Evolutionary conservation across 2,329 filamentous ascomycete species (phyloP), one percentile per base, ranked within the genome.

Genomic region (Colletotrichum paranaense): DNA sequence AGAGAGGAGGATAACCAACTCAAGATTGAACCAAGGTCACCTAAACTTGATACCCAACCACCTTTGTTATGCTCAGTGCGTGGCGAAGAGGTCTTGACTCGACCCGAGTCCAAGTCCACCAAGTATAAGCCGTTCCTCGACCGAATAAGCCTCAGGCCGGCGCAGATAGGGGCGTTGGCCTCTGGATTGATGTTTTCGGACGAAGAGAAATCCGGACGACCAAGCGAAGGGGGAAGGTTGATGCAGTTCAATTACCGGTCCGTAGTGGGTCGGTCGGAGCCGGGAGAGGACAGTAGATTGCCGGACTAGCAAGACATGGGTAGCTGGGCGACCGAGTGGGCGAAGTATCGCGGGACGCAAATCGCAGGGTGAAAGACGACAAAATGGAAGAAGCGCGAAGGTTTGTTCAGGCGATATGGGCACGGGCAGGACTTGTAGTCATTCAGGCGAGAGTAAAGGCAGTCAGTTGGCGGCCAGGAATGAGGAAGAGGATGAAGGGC

Each of bases 201-300:
- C 56, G 35, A 62, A 68, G 49, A 19, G 35, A 9, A 67, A 49
- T 38, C 53, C 42, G 55, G 24, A 52, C 60, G 55, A 64, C 60
- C 24, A 32, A 57, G 55, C 35, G 16, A 42, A 65, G n/a, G 56
- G 42, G 19, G n/a, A 30, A 30, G 22, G n/a, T 56, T 35, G 57
- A 26, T 52, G 26, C 57, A 56, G 49, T 66, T 52, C 35, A 70
- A 49, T 32, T 52, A 49, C 62, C 67, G 67, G 67, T 66, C 71
- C 67, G 71, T 42, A 53, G 71, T 73, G 71, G 71, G 71, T 70
- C 67, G 56, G 57, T 73, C 67, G 71, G 71, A 49, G 38, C 56
- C 67, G 67, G 57, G 64, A 57, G 19, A 56, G 46, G 24, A 65
- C 62, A 62, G 28, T 24, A 42, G 52, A 42, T 19, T 65, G 24